Conservation (phyloP, 2,329 filamentous ascomycete species). For the Aspergillaceae sp. region DNA sequence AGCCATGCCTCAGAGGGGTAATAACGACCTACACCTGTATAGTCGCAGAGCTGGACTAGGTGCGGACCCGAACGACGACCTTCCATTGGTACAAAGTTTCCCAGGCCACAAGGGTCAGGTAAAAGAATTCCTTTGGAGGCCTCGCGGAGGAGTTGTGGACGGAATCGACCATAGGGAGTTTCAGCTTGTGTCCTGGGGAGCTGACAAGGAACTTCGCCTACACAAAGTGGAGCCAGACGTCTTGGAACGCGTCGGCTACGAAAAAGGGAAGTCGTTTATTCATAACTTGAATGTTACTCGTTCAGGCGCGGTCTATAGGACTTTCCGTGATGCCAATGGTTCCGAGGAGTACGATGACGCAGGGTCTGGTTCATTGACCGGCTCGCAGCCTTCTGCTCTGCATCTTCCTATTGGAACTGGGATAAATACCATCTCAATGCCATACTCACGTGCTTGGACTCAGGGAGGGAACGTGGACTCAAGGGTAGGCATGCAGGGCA, state of each 20-base stretch:
- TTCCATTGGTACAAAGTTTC: constrained; percentile 44
- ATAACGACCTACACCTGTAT: constrained; percentile 77
- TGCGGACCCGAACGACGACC: constrained; percentile 22
- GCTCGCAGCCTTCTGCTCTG: constrained; percentile 12
- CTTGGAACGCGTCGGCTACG: constrained; percentile 61
- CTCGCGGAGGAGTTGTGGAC: constrained; percentile 60
- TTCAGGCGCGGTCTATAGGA: constrained; percentile 76
- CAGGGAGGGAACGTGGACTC: constrained; percentile 42
- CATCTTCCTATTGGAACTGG: constrained; percentile 26
- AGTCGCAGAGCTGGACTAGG: constrained; percentile 49
- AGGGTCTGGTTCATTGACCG: constrained; percentile 22
- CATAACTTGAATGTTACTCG: constrained; percentile 65
- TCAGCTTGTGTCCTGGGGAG: constrained; percentile 86
- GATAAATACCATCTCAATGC: constrained; percentile 44
- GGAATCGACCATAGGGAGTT: constrained; percentile 79
- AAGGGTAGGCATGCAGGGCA: constrained; percentile 41
- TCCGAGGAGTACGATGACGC: constrained; percentile 47
- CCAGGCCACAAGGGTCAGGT: constrained; percentile 55
- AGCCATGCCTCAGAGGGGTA: constrained; percentile 86
- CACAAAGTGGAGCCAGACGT: constrained; percentile 61
- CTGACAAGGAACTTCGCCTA: constrained; percentile 72
- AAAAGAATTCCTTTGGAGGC: constrained; percentile 87
- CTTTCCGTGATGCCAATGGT: constrained; percentile 66
- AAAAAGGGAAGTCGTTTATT: constrained; percentile 57
- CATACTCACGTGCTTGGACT: constrained; percentile 41